phyloP scores from a whole-genome alignment of 129 eudicot genomes.

The Helianthus tuberosus region DNA sequence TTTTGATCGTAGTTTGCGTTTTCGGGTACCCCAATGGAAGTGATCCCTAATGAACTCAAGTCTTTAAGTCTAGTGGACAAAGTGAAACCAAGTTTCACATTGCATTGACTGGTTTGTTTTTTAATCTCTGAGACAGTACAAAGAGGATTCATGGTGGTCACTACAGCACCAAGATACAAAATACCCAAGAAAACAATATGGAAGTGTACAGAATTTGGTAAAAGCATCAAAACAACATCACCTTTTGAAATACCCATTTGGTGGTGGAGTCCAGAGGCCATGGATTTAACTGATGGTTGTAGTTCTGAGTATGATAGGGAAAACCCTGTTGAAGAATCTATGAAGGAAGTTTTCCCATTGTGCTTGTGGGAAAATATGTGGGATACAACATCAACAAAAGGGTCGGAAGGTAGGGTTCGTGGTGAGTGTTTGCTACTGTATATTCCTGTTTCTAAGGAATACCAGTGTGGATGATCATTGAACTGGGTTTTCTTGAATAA shows the following conservation, averaged over 20 bases:
- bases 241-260: conserved; percentile 64
- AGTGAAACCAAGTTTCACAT: conserved; percentile 44
- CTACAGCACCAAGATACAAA: conserved; percentile 61
- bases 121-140: conserved; percentile 54
- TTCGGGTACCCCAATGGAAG: conserved; percentile 51
- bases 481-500: neutral
- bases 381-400: conserved; percentile 59
- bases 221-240: conserved; percentile 61
- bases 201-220: conserved; percentile 62
- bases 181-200: conserved; percentile 60
- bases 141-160: conserved; percentile 69
- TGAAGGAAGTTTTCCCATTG: conserved; percentile 52
- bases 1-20: conserved; percentile 11
- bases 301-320: conserved; percentile 52
- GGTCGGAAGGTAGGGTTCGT: conserved; percentile 52
- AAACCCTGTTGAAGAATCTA: conserved; percentile 63
- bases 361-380: conserved; percentile 62
- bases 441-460: conserved; percentile 60
- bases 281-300: conserved; percentile 44
- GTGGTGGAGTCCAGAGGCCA: conserved; percentile 59
- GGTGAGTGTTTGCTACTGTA: conserved; percentile 55
- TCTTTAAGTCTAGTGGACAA: conserved; percentile 30
- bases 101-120: conserved; percentile 46
- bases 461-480: conserved; percentile 42
- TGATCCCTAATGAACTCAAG: conserved; percentile 36